Conservation (phyloP, 805 yeast genomes). For the Candida sonorensis region DNA sequence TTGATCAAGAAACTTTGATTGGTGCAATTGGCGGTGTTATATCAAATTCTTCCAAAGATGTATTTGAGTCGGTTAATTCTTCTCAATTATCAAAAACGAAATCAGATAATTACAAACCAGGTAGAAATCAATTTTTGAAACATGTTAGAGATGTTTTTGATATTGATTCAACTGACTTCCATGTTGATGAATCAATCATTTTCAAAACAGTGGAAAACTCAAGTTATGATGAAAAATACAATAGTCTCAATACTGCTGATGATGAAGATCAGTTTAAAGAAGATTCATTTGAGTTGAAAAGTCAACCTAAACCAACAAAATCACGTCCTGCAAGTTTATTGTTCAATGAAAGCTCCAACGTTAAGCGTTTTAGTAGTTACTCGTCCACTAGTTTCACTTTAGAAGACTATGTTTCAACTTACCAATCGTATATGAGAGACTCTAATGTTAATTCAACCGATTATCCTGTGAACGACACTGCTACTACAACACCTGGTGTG, state of each 20-base stretch:
- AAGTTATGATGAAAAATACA: no score
- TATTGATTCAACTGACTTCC: constrained; percentile 51
- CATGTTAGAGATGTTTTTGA: constrained; percentile 59
- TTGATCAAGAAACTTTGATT: constrained; percentile 43
- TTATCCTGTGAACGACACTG: no score
- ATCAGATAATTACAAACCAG: constrained; percentile 7
- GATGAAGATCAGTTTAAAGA: constrained; percentile 24
- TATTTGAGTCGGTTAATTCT: no score
- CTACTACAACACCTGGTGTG: background rate
- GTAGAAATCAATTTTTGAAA: constrained; percentile 44
- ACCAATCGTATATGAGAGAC: constrained; percentile 20
- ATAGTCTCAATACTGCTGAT: no score
- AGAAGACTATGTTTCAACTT: constrained; percentile 23
- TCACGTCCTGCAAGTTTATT: constrained; percentile 29
- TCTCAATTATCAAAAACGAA: constrained; percentile 4
- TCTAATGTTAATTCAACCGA: background rate
- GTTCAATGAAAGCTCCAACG: constrained; percentile 24
- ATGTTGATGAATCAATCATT: constrained; percentile 46
- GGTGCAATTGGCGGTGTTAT: constrained; percentile 46
- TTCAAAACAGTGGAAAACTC: no score
- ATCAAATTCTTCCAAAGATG: no score
- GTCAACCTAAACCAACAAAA: constrained; percentile 3
- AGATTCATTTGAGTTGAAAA: constrained; percentile 16
- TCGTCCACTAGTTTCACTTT: constrained; percentile 28
- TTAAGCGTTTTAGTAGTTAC: constrained; percentile 28